These are phyloP conservation scores for Kurtzmaniella fragi DNA, from an alignment of 805 yeast species.

Conservation along the genomic window DNA sequence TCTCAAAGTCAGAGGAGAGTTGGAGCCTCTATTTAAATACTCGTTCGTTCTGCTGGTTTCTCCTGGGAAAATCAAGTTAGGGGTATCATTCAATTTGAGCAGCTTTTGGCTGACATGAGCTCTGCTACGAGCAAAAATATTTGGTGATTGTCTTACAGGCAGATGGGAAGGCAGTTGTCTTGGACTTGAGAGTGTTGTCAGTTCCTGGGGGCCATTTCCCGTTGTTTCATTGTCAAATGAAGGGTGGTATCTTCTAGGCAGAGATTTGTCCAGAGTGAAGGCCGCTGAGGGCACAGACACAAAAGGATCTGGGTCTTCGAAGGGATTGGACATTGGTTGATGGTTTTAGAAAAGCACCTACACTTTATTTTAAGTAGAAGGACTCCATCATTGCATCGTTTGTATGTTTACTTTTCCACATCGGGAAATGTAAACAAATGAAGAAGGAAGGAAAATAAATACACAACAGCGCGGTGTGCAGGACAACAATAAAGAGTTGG, in stretches of 20 bases:
- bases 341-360: too few species aligned
- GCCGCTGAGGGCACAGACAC: slow-evolving; percentile 32
- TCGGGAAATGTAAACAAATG: too few species aligned
- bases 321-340: slow-evolving; percentile 26
- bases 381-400: too few species aligned
- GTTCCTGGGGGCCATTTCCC: slow-evolving; percentile 22
- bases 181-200: slow-evolving; percentile 10
- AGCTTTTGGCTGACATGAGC: slow-evolving; percentile 12
- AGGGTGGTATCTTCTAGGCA: slow-evolving; percentile 29
- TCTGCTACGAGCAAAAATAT: slow-evolving; percentile 36
- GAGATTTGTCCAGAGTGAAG: slow-evolving; percentile 31
- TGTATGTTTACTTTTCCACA: too few species aligned
- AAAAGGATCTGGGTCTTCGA: slow-evolving; percentile 30
- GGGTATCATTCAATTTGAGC: slow-evolving; percentile 2
- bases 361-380: too few species aligned
- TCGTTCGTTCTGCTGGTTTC: not conserved
- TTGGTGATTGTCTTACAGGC: slow-evolving; percentile 34
- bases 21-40: not conserved
- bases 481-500: too few species aligned
- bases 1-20: slow-evolving; percentile 44
- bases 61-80: too few species aligned
- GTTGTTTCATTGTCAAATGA: slow-evolving; percentile 22
- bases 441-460: too few species aligned
- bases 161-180: slow-evolving; percentile 1
- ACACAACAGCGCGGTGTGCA: too few species aligned